Evolutionary conservation across 179 eudicot genomes (phyloP).

Genomic region (Beta lomatogona): DNA sequence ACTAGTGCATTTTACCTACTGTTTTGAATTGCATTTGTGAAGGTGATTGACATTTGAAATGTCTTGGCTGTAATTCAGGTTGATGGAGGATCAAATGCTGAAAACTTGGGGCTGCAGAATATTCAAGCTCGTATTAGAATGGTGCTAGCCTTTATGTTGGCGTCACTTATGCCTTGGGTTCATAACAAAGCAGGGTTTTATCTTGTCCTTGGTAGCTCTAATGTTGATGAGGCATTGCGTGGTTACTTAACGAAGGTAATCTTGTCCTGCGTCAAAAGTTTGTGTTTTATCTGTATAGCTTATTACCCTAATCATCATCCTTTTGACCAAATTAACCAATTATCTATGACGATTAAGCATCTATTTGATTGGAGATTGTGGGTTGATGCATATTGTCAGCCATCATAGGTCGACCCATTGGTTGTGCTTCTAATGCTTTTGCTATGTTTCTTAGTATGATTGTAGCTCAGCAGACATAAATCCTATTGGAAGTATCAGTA

Average conservation of each 20-base stretch:
- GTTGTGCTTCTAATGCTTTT: constrained; percentile 4
- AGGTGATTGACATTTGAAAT: too few species aligned
- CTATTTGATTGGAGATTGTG: background rate
- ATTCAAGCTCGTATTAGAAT: constrained; percentile 97
- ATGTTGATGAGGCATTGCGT: constrained; percentile 96
- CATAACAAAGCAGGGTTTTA: constrained; percentile 86
- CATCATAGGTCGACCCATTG: background rate
- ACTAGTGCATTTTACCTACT: too few species aligned
- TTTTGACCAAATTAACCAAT: background rate
- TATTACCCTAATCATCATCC: background rate
- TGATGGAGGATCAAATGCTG: constrained; percentile 93
- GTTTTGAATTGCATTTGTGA: too few species aligned
- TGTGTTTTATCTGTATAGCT: background rate
- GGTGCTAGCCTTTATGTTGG: constrained; percentile 94
- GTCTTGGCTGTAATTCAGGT: constrained; percentile 42
- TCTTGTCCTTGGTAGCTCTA: constrained; percentile 93
- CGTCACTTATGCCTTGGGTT: constrained; percentile 97
- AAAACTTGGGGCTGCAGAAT: constrained; percentile 88
- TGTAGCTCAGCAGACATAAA: constrained; percentile 98
- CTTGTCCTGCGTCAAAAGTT: constrained; percentile 3
- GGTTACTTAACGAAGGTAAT: constrained; percentile 93
- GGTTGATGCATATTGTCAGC: background rate
- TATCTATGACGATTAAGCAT: background rate
- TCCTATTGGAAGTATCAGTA: constrained; percentile 96
- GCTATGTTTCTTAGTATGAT: constrained; percentile 61